A percentile compares a stretch with the other conserved stretches of the same genome.
Conservation (phyloP, 2,329 filamentous ascomycete genomes). For the Shiraia sp. region DNA sequence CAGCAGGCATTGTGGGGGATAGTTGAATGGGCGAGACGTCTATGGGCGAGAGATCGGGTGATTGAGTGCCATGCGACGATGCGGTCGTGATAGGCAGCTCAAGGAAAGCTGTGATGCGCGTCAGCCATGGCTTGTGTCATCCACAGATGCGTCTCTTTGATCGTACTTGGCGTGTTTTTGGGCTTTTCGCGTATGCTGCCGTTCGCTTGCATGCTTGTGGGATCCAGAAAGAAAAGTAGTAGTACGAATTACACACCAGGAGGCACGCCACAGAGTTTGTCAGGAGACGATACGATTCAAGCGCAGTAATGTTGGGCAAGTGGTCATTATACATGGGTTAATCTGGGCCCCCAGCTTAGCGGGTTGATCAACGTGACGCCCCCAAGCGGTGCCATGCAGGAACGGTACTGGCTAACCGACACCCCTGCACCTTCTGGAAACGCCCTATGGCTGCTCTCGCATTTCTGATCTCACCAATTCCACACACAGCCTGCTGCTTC, state of each 20-base stretch:
- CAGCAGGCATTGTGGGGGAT: constrained; percentile 23
- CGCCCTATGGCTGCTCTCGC: constrained; percentile 15
- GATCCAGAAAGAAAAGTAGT: background rate
- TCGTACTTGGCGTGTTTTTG: constrained; percentile 27
- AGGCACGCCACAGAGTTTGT: constrained; percentile 4
- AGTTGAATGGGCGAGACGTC: constrained; percentile 35
- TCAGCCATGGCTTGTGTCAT: constrained; percentile 13
- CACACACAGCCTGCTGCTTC: constrained; percentile 6
- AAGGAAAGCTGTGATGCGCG: constrained; percentile 17
- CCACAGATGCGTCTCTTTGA: background rate
- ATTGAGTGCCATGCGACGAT: constrained; percentile 31
- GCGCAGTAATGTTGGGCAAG: constrained; percentile 8
- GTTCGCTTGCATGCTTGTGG: constrained; percentile 26
- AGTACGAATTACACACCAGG: too few relatives aligned
- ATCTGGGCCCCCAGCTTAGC: constrained; percentile 11
- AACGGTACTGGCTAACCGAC: too few relatives aligned
- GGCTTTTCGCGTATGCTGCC: constrained; percentile 28
- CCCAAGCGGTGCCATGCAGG: constrained; percentile 16
- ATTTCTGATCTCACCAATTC: constrained; percentile 14
- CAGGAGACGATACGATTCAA: constrained; percentile 13
- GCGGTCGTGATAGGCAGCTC: constrained; percentile 20
- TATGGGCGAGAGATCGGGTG: constrained; percentile 30
- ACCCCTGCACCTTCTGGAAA: constrained; percentile 15
- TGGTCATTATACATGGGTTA: constrained; percentile 12
- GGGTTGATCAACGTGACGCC: constrained; percentile 7